Evolutionary conservation across 805 yeast species (phyloP).

Genomic region (Candida schatavii): DNA sequence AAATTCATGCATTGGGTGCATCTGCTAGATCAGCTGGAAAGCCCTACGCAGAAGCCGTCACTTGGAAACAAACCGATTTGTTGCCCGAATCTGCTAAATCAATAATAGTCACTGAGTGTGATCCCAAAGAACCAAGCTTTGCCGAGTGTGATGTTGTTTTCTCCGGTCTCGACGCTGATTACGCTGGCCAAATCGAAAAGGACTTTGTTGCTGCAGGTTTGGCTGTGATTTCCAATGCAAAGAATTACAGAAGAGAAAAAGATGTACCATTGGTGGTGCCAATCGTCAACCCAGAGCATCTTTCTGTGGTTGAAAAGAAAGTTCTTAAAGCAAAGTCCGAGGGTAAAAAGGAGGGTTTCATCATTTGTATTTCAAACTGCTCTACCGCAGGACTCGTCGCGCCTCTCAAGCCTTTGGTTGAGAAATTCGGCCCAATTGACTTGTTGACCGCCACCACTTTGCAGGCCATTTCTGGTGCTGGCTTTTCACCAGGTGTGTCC

Average conservation of each 20-base stretch:
- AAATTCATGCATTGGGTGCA: slow-evolving; percentile 84
- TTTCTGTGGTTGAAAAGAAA: slow-evolving; percentile 64
- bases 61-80: slow-evolving; percentile 89
- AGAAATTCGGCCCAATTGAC: slow-evolving; percentile 86
- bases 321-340: slow-evolving; percentile 51
- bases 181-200: slow-evolving; percentile 89
- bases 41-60: slow-evolving; percentile 76
- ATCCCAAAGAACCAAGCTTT: slow-evolving; percentile 57
- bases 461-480: slow-evolving; percentile 98
- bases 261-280: slow-evolving; percentile 94
- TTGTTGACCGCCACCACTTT: slow-evolving; percentile 84
- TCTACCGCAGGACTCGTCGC: slow-evolving; percentile 98
- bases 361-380: slow-evolving; percentile 95
- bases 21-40: slow-evolving; percentile 93
- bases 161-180: slow-evolving; percentile 90
- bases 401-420: slow-evolving; percentile 91
- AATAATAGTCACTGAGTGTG: slow-evolving; percentile 75
- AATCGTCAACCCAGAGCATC: slow-evolving; percentile 88
- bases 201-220: slow-evolving; percentile 79
- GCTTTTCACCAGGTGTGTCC: slow-evolving; percentile 96
- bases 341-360: slow-evolving; percentile 72
- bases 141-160: slow-evolving; percentile 91
- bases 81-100: slow-evolving; percentile 67
- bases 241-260: slow-evolving; percentile 85
- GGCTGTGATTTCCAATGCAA: slow-evolving; percentile 90